phyloP scores from a whole-genome alignment of 441 rosid species.

The Pelargonium exstipulatum region DNA sequence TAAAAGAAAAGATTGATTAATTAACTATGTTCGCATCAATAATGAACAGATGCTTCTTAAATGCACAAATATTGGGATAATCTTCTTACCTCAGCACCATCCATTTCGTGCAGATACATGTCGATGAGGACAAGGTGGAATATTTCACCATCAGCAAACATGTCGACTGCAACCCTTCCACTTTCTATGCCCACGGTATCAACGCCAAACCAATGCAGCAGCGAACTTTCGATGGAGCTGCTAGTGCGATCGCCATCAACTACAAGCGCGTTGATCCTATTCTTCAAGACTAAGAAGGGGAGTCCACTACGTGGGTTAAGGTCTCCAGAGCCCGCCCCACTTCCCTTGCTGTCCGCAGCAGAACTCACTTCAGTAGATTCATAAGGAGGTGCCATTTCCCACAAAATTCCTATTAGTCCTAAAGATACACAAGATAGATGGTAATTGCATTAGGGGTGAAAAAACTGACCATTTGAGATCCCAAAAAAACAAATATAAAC shows the following conservation, averaged over 20 bases:
- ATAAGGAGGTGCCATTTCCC: not conserved
- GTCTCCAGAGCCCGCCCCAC: too few species aligned
- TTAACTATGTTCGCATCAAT: too few species aligned
- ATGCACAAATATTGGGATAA: too few species aligned
- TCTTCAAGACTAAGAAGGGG: not conserved
- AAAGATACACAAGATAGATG: not conserved
- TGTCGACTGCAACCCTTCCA: constrained; percentile 17
- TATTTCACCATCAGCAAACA: constrained; percentile 8
- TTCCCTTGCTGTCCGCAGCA: too few species aligned
- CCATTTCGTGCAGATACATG: constrained; percentile 6
- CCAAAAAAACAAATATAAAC: not conserved
- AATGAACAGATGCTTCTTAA: too few species aligned
- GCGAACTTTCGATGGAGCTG: not conserved
- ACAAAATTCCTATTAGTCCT: not conserved
- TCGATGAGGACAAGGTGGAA: constrained; percentile 25
- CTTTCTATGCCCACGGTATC: not conserved
- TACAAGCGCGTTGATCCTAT: constrained; percentile 26
- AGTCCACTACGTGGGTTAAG: not conserved
- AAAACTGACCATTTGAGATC: too few species aligned
- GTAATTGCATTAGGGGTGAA: not conserved
- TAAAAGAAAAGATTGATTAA: too few species aligned
- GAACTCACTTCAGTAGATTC: not conserved
- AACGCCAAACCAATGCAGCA: constrained; percentile 13
- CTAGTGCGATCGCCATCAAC: constrained; percentile 21
- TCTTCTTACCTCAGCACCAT: constrained; percentile 23